Base-by-base conservation (phyloP, 1,284 basidiomycete species). In the Mycosarcoma mackinlayi region DNA sequence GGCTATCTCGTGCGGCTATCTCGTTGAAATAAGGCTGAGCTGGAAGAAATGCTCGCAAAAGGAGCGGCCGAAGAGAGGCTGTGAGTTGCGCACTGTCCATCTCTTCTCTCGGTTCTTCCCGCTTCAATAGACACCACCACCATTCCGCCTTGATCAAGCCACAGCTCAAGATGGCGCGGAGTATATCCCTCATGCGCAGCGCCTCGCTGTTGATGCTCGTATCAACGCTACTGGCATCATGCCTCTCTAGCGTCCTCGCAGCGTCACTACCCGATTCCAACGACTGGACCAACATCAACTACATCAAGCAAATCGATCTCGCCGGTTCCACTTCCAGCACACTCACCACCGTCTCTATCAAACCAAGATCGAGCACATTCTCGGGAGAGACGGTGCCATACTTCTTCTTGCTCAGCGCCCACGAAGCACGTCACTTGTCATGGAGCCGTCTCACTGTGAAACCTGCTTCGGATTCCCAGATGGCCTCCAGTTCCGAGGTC, bases 261-360 rank as follows among this genome's bases (percentile, higher is more conserved):
- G 57, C 35, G 9, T 24, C 41, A 19, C 39, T 61, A 6, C 70
- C 70, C 19, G 23, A 25, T 16, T 31, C 70, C 0, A 33, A 25
- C 13, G 64, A 60, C 34, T 75, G 72, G 72, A 68, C 61, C 40
- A 75, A 72, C 47, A 21, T 33, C 42, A 71, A 75, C 37, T 53
- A 46, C 41, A 25, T 52, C 45, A 77, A 76, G 54, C 65, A 51
- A 30, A 53, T 77, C 44, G 68, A 76, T n/a, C 60, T 79, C 8
- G 63, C 71, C 42, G 77, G 77, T n/a, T 60, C 77, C 11, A 57
- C 72, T 16, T 58, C 73, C 13, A 61, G 68, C 30, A 23, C 63
- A 7, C 47, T 62, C 38, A 65, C 68, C 7, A 54, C 60, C 9
- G 45, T 82, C 25, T 57, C 64, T 5, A 67, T 79, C 31, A 76